Conservation (phyloP, 257 asterid species). For the Nicotiana benthamiana region DNA sequence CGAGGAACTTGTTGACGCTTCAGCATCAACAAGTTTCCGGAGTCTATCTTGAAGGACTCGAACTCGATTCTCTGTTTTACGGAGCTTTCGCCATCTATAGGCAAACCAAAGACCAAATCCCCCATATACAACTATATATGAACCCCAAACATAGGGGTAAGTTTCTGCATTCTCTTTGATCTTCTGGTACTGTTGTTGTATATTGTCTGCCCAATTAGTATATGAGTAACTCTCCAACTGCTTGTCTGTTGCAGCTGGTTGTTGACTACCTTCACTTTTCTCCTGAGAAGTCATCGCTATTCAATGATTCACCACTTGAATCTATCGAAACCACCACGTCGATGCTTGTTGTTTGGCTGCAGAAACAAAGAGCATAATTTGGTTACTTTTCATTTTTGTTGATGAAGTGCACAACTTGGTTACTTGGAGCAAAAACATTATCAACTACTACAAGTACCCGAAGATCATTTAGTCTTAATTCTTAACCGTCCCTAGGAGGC, state of each 20-base stretch:
- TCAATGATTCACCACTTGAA: neutral
- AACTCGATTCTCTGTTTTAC: constrained; percentile 66
- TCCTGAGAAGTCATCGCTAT: constrained; percentile 30
- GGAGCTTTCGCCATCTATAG: constrained; percentile 69
- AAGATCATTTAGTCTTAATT: neutral
- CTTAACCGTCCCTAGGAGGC: neutral
- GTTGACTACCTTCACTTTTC: constrained; percentile 28
- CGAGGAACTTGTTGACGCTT: constrained; percentile 26
- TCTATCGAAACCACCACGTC: neutral
- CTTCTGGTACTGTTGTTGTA: constrained; percentile 34
- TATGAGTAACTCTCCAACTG: constrained; percentile 22
- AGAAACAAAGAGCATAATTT: neutral
- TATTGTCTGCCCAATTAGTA: constrained; percentile 30
- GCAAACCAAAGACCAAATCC: constrained; percentile 63
- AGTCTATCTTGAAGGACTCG: constrained; percentile 64
- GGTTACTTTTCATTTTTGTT: too few relatives aligned
- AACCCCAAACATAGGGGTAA: constrained; percentile 89
- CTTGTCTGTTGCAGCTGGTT: constrained; percentile 16
- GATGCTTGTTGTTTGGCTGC: neutral
- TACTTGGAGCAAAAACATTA: neutral
- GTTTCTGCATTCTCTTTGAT: constrained; percentile 67
- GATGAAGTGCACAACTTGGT: neutral
- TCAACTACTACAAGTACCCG: neutral
- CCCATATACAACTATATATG: constrained; percentile 67
- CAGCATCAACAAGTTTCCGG: constrained; percentile 43